Base-by-base conservation (phyloP, 768 basidiomycete genomes). In the Russula olivacea region DNA sequence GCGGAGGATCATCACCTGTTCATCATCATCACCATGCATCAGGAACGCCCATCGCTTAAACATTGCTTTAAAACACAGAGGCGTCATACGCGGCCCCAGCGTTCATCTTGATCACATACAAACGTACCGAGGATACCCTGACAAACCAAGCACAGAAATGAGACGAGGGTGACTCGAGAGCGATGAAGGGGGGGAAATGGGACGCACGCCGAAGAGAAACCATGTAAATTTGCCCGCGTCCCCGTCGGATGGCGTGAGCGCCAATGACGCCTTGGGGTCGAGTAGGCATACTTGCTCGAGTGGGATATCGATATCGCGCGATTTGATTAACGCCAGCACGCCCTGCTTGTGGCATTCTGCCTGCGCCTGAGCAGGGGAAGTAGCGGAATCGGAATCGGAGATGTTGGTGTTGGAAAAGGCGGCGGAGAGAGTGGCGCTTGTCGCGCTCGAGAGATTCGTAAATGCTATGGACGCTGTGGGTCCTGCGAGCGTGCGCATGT, bases 1-100 rank as follows among this genome's bases (percentile, higher is more conserved):
- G 81, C 0, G 96, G 96, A 2, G 96, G 96, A 74, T 99, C 95
- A 70, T 98, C 96, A 12, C 96, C 95, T 87, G 76, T 34, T 47
- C 45, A 12, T 5, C 38, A 15, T 9, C 36, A 36, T 17, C 1
- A 4, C 14, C 28, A 59, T 11, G 0, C 32, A 25, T 34, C 43
- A 48, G 19, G 19, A 19, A 45, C 7, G 6, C 9, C 10, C n/a
- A 10, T 45, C 43, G 9, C 14, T 36, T 36, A 32, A 32, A 32
- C 34, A 11, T 4, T 4, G 30, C 30, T 30, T 30, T 30, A 32
- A 10, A 36, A 36, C 36, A 36, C 36, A 12, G 36, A 36, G 36
- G 36, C 36, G 12, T 36, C 43, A 43, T 19, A n/a, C 43, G 43
- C 28, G 30, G 30, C 30, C 30, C 30, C 30, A 30, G 3, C 30